Evolutionary conservation across 2,329 filamentous ascomycete species (phyloP).

Genomic region (Verticillium zaregamsianum): DNA sequence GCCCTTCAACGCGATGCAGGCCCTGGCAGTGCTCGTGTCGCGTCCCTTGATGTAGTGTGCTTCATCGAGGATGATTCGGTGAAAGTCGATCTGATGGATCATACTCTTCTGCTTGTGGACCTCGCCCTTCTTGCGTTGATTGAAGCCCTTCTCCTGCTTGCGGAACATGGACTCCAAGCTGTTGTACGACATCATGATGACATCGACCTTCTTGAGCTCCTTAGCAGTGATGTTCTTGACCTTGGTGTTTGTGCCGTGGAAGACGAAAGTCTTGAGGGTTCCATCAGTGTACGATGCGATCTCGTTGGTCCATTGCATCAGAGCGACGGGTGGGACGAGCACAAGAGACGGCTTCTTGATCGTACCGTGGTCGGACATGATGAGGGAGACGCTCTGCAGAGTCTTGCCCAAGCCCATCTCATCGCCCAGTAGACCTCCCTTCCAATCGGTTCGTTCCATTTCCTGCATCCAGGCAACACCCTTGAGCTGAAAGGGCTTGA

Average conservation of each 20-base stretch:
- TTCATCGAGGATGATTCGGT: constrained; percentile 91
- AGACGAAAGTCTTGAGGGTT: constrained; percentile 84
- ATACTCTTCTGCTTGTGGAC: constrained; percentile 69
- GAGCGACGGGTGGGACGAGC: constrained; percentile 83
- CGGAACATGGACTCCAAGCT: constrained; percentile 86
- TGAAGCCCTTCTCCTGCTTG: constrained; percentile 86
- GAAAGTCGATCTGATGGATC: constrained; percentile 83
- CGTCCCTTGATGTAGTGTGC: constrained; percentile 92
- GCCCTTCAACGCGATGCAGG: constrained; percentile 86
- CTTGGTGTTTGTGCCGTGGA: constrained; percentile 82
- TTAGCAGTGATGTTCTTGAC: constrained; percentile 71
- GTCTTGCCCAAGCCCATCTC: constrained; percentile 99
- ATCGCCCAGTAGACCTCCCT: constrained; percentile 86
- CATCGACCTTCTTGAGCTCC: constrained; percentile 77
- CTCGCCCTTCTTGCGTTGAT: constrained; percentile 68
- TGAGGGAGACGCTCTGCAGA: constrained; percentile 93
- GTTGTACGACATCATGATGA: constrained; percentile 97
- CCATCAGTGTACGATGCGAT: constrained; percentile 81
- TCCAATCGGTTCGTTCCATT: constrained; percentile 83
- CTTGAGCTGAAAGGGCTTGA: constrained; percentile 93
- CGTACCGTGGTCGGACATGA: constrained; percentile 95
- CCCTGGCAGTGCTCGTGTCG: constrained; percentile 87
- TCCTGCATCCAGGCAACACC: constrained; percentile 91
- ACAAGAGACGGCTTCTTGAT: constrained; percentile 74
- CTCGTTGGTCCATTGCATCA: constrained; percentile 92